Evolutionary conservation across 208 protist species (phyloP).

Genomic region (Trypanosoma cruzi): DNA sequence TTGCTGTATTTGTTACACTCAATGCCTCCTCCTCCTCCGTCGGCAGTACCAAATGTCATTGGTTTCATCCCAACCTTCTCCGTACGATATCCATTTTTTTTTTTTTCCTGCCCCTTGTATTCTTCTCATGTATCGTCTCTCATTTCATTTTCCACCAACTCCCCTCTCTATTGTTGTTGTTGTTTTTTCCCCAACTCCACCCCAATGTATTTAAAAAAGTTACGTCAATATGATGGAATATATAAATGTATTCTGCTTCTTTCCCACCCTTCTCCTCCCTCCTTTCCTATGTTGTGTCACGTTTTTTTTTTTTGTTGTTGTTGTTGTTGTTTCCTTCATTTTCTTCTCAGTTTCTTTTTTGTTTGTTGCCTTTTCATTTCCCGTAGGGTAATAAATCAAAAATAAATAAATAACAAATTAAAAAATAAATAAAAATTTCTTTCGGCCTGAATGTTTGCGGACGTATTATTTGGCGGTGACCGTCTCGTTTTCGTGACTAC

Average conservation of each 20-base stretch:
- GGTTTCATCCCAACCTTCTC: not conserved
- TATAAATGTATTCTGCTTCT: no score
- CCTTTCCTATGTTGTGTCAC: not conserved
- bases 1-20: not conserved
- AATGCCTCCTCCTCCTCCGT: not conserved
- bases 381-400: no score
- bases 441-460: no score
- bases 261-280: no score
- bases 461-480: no score
- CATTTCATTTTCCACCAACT: not conserved
- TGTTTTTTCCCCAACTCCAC: not conserved
- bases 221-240: no score
- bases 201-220: no score
- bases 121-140: not conserved
- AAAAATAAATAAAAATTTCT: no score
- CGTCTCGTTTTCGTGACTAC: no score
- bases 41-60: not conserved
- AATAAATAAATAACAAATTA: no score
- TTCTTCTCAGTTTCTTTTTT: not conserved
- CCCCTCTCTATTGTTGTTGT: not conserved
- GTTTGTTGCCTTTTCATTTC: no score
- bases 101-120: not conserved
- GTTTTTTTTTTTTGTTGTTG: no score
- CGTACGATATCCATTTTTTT: not conserved
- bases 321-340: not conserved